Evolutionary conservation across 139 green algal species (phyloP).

Genomic region (Chlamydomonas incerta): DNA sequence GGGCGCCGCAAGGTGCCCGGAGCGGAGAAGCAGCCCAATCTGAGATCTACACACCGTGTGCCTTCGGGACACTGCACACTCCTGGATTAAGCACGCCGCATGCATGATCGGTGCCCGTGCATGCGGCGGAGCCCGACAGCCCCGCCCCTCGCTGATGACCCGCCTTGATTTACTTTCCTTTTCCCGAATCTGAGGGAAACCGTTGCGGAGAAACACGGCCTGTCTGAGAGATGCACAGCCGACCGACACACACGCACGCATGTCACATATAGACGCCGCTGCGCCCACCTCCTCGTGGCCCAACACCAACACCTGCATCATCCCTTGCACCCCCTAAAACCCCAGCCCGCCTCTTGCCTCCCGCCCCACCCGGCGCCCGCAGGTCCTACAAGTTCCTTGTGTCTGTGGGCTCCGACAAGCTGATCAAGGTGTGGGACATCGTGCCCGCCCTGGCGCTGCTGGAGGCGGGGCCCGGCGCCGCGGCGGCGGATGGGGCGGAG

Average conservation of each 20-base stretch:
- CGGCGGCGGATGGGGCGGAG: not conserved
- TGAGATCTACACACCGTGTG: too few relatives aligned
- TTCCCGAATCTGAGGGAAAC: conserved; percentile 21
- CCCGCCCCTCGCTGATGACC: not conserved
- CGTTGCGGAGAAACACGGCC: not conserved
- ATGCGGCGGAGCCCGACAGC: too few relatives aligned
- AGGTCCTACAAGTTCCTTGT: conserved; percentile 69
- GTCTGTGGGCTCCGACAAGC: conserved; percentile 86
- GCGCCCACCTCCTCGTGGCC: too few relatives aligned
- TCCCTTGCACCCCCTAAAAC: too few relatives aligned
- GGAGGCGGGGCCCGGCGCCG: not conserved
- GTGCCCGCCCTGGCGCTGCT: conserved; percentile 3
- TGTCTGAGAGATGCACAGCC: not conserved
- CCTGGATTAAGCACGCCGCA: too few relatives aligned
- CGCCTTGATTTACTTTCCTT: conserved; percentile 9
- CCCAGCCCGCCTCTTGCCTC: not conserved
- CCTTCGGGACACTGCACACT: too few relatives aligned
- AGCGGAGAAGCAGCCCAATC: not conserved
- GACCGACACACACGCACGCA: too few relatives aligned
- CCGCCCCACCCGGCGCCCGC: not conserved
- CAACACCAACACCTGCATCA: too few relatives aligned
- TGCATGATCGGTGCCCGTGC: too few relatives aligned
- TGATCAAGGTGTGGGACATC: conserved; percentile 91
- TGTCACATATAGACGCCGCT: too few relatives aligned
- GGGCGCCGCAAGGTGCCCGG: not conserved